Conservation (phyloP, 495 filamentous ascomycete species). For the Penicillium dipodomyicola region DNA sequence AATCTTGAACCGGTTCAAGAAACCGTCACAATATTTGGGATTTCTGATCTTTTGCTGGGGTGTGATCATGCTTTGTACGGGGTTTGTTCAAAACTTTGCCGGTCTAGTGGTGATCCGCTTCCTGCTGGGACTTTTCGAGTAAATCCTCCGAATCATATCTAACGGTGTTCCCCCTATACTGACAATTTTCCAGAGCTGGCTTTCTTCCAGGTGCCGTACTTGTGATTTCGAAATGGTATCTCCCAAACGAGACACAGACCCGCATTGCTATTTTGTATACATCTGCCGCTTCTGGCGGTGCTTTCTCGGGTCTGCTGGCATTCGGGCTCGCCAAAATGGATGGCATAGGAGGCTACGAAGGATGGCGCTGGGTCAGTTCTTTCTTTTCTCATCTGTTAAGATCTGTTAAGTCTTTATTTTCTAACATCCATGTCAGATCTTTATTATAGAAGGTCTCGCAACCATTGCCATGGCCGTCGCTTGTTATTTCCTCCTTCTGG, state of each 20-base stretch:
- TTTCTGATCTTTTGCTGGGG: no score
- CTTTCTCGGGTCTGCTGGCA: conserved; percentile 66
- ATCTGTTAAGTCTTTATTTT: neutral
- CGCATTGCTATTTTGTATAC: conserved; percentile 70
- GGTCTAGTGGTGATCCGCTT: no score
- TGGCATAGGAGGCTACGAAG: conserved; percentile 54
- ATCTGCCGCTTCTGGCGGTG: conserved; percentile 60
- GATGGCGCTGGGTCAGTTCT: conserved; percentile 57
- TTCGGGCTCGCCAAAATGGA: conserved; percentile 64
- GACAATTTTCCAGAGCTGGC: no score
- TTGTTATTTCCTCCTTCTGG: conserved; percentile 19
- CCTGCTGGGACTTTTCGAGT: no score
- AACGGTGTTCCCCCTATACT: no score
- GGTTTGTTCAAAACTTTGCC: no score
- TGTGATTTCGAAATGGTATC: conserved; percentile 61
- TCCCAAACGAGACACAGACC: conserved; percentile 57
- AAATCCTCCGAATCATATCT: no score
- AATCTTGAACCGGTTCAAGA: no score
- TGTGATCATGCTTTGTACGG: no score
- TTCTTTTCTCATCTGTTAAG: neutral
- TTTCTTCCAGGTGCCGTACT: no score
- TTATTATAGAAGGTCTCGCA: conserved; percentile 60
- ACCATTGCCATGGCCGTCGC: conserved; percentile 37
- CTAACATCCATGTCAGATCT: conserved; percentile 46
- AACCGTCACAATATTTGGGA: no score